Evolutionary conservation across 768 basidiomycete genomes (phyloP).

Genomic region (Kwoniella bestiolae): DNA sequence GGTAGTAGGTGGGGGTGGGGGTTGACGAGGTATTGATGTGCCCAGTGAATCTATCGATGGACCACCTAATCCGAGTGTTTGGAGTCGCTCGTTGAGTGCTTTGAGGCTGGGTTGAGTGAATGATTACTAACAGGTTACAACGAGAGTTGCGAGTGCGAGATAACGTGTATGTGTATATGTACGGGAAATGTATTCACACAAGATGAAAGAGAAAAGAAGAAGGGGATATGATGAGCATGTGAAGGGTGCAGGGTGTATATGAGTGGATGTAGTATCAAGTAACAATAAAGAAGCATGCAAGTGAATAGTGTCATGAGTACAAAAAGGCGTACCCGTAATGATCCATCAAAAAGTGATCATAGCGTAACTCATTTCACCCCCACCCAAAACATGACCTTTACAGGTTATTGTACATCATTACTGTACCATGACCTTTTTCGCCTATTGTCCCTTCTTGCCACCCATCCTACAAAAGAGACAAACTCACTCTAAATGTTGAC

Average conservation of each 20-base stretch:
- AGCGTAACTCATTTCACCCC: background rate
- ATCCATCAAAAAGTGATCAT: background rate
- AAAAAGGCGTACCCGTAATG: background rate
- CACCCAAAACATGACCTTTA: background rate
- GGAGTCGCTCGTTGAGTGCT: slow-evolving; percentile 30
- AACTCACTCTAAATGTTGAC: slow-evolving; percentile 39
- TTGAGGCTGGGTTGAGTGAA: slow-evolving; percentile 6
- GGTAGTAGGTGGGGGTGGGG: slow-evolving; percentile 15
- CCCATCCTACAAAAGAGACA: background rate
- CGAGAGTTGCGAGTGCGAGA: background rate
- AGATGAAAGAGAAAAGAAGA: background rate
- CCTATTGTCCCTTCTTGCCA: background rate
- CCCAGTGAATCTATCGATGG: slow-evolving; percentile 17
- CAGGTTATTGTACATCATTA: no score
- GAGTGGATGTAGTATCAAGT: background rate
- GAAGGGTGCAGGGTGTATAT: slow-evolving; percentile 8
- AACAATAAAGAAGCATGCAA: slow-evolving; percentile 8
- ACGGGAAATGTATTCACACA: background rate
- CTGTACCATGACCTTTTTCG: no score
- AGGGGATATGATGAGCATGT: background rate
- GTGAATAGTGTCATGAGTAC: background rate
- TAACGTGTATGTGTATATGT: slow-evolving; percentile 10
- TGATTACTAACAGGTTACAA: background rate
- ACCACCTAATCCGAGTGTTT: slow-evolving; percentile 23
- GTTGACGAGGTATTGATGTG: slow-evolving; percentile 11